These are phyloP conservation scores for Hypoxylon trugodes DNA, from an alignment of 495 filamentous ascomycete species.

Conservation along the genomic window DNA sequence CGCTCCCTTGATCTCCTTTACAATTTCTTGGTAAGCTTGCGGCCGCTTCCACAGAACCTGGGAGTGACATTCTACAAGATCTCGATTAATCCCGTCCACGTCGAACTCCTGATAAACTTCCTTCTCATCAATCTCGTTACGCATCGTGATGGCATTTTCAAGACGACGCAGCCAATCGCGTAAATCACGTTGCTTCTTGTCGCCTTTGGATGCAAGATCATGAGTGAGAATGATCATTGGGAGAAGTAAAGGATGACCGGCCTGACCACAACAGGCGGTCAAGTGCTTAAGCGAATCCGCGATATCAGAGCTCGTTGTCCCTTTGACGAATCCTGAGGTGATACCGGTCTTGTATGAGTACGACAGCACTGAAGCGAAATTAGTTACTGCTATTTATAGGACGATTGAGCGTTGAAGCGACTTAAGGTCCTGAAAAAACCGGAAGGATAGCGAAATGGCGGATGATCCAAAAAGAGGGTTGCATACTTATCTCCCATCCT, in stretches of 20 bases:
- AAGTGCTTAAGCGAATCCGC: conserved; percentile 55
- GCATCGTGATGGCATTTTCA: conserved; percentile 66
- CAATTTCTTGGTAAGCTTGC: conserved; percentile 63
- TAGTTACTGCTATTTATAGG: conserved; percentile 3
- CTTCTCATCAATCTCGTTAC: conserved; percentile 59
- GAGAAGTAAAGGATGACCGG: conserved; percentile 62
- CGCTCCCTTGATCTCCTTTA: conserved; percentile 51
- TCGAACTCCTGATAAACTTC: conserved; percentile 61
- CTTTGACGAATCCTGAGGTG: conserved; percentile 64
- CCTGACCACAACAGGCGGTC: conserved; percentile 51
- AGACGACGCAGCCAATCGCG: conserved; percentile 64
- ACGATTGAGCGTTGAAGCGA: background rate
- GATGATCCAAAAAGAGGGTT: background rate
- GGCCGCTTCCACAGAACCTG: conserved; percentile 67
- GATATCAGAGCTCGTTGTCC: conserved; percentile 61
- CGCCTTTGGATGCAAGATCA: conserved; percentile 56
- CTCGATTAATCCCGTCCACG: conserved; percentile 62
- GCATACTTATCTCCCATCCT: conserved; percentile 61
- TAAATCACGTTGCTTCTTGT: conserved; percentile 63
- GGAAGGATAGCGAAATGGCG: background rate
- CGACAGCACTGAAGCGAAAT: conserved; percentile 49
- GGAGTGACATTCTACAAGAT: conserved; percentile 65
- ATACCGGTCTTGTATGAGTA: conserved; percentile 59
- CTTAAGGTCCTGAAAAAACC: background rate
- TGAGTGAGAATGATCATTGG: conserved; percentile 62